Percentiles rank a stretch among this genome's conserved stretches.
These are phyloP conservation scores for Ceriops zippeliana DNA, from an alignment of 345 rosid species.

Conservation along the genomic window DNA sequence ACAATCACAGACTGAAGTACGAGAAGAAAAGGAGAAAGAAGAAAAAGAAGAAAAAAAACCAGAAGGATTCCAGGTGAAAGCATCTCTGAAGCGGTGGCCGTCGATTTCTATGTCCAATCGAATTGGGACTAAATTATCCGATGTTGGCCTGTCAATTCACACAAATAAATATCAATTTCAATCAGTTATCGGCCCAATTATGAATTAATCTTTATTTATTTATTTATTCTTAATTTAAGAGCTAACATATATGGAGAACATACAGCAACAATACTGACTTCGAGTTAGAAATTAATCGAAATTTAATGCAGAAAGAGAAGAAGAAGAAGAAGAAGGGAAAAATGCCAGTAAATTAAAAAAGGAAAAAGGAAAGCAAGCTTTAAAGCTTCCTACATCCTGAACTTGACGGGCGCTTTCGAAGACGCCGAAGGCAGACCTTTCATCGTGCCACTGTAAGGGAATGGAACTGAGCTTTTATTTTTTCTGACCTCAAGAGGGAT, in stretches of 20 bases:
- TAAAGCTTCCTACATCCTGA: conserved; percentile 59
- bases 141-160: conserved; percentile 64
- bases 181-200: too few relatives aligned
- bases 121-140: conserved; percentile 84
- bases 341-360: not conserved
- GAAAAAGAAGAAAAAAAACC: conserved; percentile 33
- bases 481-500: too few relatives aligned
- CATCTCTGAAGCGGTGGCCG: conserved; percentile 81
- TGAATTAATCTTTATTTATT: too few relatives aligned
- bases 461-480: too few relatives aligned
- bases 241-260: not conserved
- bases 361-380: conserved; percentile 2
- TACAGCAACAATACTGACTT: not conserved
- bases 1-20: too few relatives aligned
- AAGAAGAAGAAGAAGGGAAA: too few relatives aligned
- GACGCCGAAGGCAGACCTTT: conserved; percentile 43
- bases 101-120: conserved; percentile 86
- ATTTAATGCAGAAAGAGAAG: too few relatives aligned
- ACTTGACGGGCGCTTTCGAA: conserved; percentile 59
- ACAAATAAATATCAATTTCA: too few relatives aligned
- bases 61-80: conserved; percentile 96
- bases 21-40: too few relatives aligned
- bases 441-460: conserved; percentile 22
- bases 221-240: too few relatives aligned
- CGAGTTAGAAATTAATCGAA: too few relatives aligned